Conservation (phyloP, 2,329 filamentous ascomycete species). For the Aspergillus alliaceus region DNA sequence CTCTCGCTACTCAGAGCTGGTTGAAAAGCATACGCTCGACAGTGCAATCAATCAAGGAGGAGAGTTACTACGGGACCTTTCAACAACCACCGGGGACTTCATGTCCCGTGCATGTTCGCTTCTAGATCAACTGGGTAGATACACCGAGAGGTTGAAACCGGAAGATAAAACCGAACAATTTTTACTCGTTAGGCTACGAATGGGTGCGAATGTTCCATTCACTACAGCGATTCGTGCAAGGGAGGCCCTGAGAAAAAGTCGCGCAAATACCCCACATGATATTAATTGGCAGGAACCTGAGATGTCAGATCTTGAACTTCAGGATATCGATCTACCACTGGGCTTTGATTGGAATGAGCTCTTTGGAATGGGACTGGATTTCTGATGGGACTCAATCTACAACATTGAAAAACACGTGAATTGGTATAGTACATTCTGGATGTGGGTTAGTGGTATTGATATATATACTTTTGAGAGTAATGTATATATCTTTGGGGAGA, state of each 20-base stretch:
- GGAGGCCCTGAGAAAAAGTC: neutral
- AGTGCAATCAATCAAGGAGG: neutral
- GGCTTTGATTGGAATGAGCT: no score
- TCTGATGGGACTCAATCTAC: no score
- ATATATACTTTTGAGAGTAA: no score
- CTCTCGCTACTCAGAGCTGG: conserved; percentile 2
- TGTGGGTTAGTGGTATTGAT: no score
- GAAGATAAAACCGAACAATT: neutral
- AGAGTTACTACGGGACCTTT: neutral
- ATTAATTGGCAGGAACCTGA: no score
- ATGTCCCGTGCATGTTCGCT: neutral
- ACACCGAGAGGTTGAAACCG: neutral
- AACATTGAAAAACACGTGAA: no score
- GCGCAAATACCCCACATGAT: neutral
- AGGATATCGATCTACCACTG: no score
- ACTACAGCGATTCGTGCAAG: neutral
- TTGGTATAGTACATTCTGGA: no score
- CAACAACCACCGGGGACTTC: neutral
- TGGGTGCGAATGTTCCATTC: neutral
- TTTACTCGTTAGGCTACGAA: neutral
- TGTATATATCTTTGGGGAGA: no score
- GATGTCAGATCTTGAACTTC: no score
- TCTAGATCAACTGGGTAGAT: neutral
- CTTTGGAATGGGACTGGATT: no score
- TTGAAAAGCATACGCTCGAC: neutral